Evolutionary conservation across 2,329 filamentous ascomycete genomes (phyloP), one percentile per base, ranked within the genome.

Genomic region (Calonectria pteridis): DNA sequence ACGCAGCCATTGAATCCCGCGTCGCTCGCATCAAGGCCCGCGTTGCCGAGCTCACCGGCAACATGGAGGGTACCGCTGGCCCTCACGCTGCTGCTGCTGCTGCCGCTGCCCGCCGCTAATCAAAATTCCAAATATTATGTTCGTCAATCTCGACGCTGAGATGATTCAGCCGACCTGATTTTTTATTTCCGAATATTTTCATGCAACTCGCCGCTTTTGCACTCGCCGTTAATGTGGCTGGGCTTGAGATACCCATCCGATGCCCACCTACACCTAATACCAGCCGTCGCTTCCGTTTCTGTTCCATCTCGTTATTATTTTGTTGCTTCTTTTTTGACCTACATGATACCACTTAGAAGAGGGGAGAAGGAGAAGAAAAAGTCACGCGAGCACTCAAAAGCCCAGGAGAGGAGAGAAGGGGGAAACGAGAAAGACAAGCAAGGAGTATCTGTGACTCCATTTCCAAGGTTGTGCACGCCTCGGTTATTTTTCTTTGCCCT

Each of bases 1-100:
- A 29, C 68, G n/a, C 78, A 97, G 95, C 96, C 43, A 98, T 98
- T 81, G 97, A 99, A 85, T 96, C 95, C 63, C 94, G 97, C 77
- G 97, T 98, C 73, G 97, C 97, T 63, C 94, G 97, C 76, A 99
- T 99, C 90, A 98, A 98, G 87, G 97, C 97, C 73, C 93, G 97
- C 75, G 97, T 99, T 72, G 97, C 97, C 67, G 95, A 98, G 84
- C 87, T 99, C 79, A 99, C 97, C 2, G 94, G 94, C 79, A 94
- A 94, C 84, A 94, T 94, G 90, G 94, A 96, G 81, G 88, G 85
- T 53, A 84, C 84, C 40, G 81, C 80, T 50, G 83, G 81, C 9
- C 86, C 89, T 31, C 79, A 82, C 28, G 65, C 77, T 40, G 58
- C 74, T 49, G 62, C 72, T 37, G 37, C 76, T n/a, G 63, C 77